Conservation (phyloP, 495 filamentous ascomycete species). For the Neurospora tetrasperma region DNA sequence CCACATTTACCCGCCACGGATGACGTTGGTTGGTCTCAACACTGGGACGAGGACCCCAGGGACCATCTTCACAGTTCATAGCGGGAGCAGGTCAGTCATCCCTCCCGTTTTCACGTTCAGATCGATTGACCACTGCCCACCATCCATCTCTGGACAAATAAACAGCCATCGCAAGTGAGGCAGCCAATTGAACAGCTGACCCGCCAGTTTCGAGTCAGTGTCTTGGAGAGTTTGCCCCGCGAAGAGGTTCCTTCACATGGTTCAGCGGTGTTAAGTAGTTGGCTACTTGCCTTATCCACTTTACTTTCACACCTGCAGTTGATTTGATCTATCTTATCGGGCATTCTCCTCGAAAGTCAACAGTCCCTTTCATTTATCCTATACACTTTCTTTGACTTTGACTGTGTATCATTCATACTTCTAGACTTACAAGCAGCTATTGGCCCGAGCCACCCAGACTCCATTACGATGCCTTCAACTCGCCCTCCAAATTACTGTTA, state of each 20-base stretch:
- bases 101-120: not conserved
- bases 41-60: not conserved
- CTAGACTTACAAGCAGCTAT: not conserved
- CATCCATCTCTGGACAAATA: not conserved
- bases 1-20: conserved; percentile 31
- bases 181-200: not conserved
- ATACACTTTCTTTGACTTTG: not conserved
- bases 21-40: conserved; percentile 23
- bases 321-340: not conserved
- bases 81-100: not conserved
- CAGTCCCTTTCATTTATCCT: not conserved
- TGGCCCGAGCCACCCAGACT: not conserved
- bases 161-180: not conserved
- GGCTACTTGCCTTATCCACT: not conserved
- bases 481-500: conserved; percentile 45
- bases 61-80: not conserved
- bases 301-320: not conserved
- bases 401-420: not conserved
- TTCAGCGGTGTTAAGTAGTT: not conserved
- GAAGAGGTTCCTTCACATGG: not conserved
- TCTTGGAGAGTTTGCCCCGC: not conserved
- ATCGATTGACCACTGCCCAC: not conserved
- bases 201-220: not conserved
- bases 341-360: not conserved
- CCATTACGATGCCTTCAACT: conserved; percentile 26